A percentile compares a stretch with the other conserved stretches of the same genome.
Conservation (phyloP, 148 eudicot species). For the Suaeda aralocaspica region DNA sequence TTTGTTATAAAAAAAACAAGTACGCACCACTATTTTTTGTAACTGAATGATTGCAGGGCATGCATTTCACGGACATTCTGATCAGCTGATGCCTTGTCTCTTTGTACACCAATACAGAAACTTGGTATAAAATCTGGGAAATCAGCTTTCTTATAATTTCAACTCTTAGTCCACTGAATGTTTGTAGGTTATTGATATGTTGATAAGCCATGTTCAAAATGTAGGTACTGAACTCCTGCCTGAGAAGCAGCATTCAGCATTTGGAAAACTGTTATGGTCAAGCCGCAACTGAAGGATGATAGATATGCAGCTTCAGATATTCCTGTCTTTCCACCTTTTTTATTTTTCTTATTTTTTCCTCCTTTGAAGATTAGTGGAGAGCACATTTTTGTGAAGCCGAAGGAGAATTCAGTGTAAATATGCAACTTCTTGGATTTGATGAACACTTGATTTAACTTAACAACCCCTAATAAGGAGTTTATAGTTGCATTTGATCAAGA, state of each 20-base stretch:
- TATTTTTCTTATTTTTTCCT: no score
- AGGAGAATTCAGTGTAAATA: no score
- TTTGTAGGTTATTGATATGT: no score
- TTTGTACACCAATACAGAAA: neutral
- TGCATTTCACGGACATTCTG: slow-evolving; percentile 3
- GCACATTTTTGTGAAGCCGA: no score
- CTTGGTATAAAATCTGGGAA: neutral
- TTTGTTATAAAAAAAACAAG: neutral
- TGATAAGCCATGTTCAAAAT: neutral
- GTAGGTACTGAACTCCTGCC: neutral
- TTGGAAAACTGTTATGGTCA: neutral
- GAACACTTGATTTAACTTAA: no score
- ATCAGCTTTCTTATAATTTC: neutral
- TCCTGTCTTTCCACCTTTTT: no score
- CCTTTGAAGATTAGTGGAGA: no score
- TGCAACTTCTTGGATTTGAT: no score
- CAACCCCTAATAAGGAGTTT: no score
- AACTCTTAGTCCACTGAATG: no score
- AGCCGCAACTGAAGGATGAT: neutral
- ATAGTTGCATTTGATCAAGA: no score
- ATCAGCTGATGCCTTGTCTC: neutral
- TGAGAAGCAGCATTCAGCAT: neutral
- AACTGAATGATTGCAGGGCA: neutral
- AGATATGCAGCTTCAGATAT: no score
- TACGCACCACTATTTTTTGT: neutral